A percentile compares a stretch with the other conserved stretches of the same genome.
These are phyloP conservation scores for Neopestalotiopsis clavispora DNA, from an alignment of 2,329 filamentous ascomycete genomes.

Conservation along the genomic window DNA sequence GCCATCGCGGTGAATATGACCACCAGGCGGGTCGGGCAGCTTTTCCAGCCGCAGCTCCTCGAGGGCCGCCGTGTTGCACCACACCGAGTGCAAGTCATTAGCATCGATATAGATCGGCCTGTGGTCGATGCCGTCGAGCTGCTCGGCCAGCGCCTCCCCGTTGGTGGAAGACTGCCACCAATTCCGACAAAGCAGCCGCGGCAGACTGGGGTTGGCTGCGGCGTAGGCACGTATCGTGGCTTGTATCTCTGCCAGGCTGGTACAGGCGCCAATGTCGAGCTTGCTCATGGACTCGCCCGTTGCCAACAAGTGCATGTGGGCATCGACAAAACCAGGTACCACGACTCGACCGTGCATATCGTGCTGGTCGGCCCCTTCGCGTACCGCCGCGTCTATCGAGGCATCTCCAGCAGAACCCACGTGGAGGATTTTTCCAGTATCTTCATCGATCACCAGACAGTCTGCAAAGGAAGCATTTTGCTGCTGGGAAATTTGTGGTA, in stretches of 20 bases:
- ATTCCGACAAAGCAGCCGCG: slow-evolving; percentile 56
- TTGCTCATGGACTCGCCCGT: slow-evolving; percentile 59
- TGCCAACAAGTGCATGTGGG: slow-evolving; percentile 60
- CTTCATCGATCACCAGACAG: neutral
- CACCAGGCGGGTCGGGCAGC: slow-evolving; percentile 53
- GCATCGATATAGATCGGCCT: slow-evolving; percentile 62
- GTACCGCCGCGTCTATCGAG: slow-evolving; percentile 18
- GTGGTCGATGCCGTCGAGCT: slow-evolving; percentile 58
- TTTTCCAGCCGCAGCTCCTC: slow-evolving; percentile 52
- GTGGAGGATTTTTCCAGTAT: slow-evolving; percentile 23
- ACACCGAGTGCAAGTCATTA: slow-evolving; percentile 61
- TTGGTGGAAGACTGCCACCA: slow-evolving; percentile 54
- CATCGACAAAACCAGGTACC: slow-evolving; percentile 62
- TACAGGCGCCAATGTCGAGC: slow-evolving; percentile 52
- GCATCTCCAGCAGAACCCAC: slow-evolving; percentile 24
- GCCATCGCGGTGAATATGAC: slow-evolving; percentile 55
- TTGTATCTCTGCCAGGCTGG: slow-evolving; percentile 54
- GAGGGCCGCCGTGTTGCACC: slow-evolving; percentile 59
- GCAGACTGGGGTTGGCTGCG: slow-evolving; percentile 48
- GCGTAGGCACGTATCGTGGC: slow-evolving; percentile 50
- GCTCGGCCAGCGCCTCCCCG: slow-evolving; percentile 47
- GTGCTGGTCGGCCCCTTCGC: slow-evolving; percentile 23
- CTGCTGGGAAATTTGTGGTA: neutral
- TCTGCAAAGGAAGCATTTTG: neutral
- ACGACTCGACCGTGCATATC: slow-evolving; percentile 41